These are phyloP conservation scores for Phytophthora capsici DNA, from an alignment of 352 stramenopile species.

Conservation along the genomic window DNA sequence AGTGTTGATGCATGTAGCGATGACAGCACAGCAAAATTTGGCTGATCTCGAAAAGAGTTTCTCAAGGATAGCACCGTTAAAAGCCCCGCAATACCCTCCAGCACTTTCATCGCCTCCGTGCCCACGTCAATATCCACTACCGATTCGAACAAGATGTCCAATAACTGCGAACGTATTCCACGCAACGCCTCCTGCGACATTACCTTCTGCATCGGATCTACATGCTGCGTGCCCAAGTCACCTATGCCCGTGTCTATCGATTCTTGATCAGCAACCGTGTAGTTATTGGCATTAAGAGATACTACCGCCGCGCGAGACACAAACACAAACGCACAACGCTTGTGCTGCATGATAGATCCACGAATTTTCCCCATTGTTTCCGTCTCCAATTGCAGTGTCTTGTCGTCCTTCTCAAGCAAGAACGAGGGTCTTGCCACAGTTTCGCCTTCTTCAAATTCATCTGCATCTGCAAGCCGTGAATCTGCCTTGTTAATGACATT, in stretches of 20 bases:
- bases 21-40: slow-evolving; percentile 75
- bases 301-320: slow-evolving; percentile 62
- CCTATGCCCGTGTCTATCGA: slow-evolving; percentile 11
- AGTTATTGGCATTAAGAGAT: slow-evolving; percentile 57
- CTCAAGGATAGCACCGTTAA: slow-evolving; percentile 59
- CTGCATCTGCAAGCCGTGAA: slow-evolving; percentile 59
- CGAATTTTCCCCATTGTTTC: slow-evolving; percentile 74
- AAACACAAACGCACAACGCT: slow-evolving; percentile 78
- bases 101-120: slow-evolving; percentile 53
- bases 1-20: slow-evolving; percentile 77
- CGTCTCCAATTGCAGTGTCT: slow-evolving; percentile 77
- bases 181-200: slow-evolving; percentile 61
- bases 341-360: slow-evolving; percentile 74
- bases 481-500: slow-evolving; percentile 67
- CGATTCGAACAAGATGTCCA: slow-evolving; percentile 74
- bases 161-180: slow-evolving; percentile 53
- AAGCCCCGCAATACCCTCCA: slow-evolving; percentile 63
- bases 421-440: slow-evolving; percentile 41
- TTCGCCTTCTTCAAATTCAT: slow-evolving; percentile 74
- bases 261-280: slow-evolving; percentile 26
- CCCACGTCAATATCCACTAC: slow-evolving; percentile 82
- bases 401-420: slow-evolving; percentile 87
- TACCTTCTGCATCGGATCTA: slow-evolving; percentile 50
- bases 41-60: slow-evolving; percentile 57
- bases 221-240: slow-evolving; percentile 21